Conservation (phyloP, 176 grass and related monocot genomes). For the Secale cereale region DNA sequence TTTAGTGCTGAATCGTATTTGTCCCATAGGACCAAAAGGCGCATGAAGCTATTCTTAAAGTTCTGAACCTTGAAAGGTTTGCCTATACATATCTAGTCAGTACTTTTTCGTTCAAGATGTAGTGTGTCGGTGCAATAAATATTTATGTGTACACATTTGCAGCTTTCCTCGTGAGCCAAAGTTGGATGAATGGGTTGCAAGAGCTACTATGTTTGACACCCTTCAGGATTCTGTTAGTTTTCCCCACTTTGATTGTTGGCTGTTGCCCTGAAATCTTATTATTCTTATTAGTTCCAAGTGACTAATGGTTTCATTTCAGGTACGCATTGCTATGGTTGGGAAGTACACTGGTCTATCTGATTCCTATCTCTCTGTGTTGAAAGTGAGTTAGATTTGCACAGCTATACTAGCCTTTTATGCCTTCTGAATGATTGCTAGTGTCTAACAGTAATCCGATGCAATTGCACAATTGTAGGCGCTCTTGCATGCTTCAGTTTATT, state of each 20-base stretch:
- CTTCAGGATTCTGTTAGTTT: constrained; percentile 62
- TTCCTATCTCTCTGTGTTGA: constrained; percentile 73
- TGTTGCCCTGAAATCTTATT: neutral
- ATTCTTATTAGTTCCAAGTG: constrained; percentile 20
- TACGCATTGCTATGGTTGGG: constrained; percentile 70
- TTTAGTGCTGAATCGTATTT: neutral
- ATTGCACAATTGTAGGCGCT: constrained; percentile 44
- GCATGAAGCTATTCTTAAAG: constrained; percentile 75
- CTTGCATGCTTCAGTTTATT: constrained; percentile 76
- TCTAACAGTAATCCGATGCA: constrained; percentile 15
- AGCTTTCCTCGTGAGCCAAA: constrained; percentile 47
- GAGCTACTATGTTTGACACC: constrained; percentile 47
- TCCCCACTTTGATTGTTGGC: neutral
- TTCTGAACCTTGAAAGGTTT: constrained; percentile 74
- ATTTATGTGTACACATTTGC: constrained; percentile 1
- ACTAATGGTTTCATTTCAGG: constrained; percentile 37
- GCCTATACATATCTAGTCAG: constrained; percentile 11
- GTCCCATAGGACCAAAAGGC: constrained; percentile 61
- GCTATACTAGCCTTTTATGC: neutral
- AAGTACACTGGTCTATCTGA: constrained; percentile 76
- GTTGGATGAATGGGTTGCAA: constrained; percentile 59
- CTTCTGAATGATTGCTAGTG: neutral
- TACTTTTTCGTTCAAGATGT: constrained; percentile 9
- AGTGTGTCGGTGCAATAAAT: neutral
- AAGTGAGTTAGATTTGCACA: constrained; percentile 29